phyloP scores from a whole-genome alignment of 441 rosid species.

The Euphorbia schlechtendalii region DNA sequence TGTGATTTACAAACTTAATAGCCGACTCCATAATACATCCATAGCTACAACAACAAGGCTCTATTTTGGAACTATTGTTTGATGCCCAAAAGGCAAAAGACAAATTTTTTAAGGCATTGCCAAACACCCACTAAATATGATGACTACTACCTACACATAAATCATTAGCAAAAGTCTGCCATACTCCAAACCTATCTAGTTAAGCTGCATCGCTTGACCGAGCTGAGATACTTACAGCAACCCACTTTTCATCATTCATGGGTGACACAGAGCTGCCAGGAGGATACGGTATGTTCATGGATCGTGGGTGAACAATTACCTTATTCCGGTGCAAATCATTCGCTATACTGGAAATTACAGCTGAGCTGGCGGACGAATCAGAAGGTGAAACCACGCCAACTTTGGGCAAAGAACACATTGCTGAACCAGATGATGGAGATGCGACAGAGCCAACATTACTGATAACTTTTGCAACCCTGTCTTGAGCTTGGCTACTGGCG shows the following conservation, averaged over 20 bases:
- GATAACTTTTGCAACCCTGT: not conserved
- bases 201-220: not conserved
- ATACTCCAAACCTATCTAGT: not conserved
- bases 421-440: constrained; percentile 14
- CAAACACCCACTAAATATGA: no score
- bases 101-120: no score
- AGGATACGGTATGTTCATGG: constrained; percentile 24
- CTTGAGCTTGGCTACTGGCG: not conserved
- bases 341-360: not conserved
- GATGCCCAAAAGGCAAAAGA: no score
- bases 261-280: constrained; percentile 21
- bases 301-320: constrained; percentile 26
- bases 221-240: constrained; percentile 28
- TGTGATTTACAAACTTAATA: no score
- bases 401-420: constrained; percentile 3
- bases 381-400: constrained; percentile 8
- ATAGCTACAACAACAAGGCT: no score
- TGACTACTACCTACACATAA: no score
- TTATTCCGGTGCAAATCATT: constrained; percentile 4
- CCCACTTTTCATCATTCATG: constrained; percentile 35
- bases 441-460: not conserved
- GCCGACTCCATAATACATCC: no score
- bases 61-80: no score
- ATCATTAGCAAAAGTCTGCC: not conserved
- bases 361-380: not conserved